Evolutionary conservation across 106 monocot species (phyloP).

Genomic region (Phalaenopsis aphrodite): DNA sequence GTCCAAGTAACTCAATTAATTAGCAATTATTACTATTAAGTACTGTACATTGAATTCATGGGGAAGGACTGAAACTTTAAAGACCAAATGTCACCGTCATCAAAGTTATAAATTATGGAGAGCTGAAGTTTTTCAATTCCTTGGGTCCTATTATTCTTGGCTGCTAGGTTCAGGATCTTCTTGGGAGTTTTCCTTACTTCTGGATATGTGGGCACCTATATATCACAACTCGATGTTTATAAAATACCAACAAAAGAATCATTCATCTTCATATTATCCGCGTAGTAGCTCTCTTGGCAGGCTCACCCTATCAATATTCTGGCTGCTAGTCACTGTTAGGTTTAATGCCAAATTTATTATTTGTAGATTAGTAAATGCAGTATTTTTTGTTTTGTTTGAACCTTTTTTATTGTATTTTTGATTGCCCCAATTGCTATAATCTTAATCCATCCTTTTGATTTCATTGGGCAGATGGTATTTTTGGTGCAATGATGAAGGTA

Average conservation of each 20-base stretch:
- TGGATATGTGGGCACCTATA: too few species aligned
- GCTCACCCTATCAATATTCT: neutral
- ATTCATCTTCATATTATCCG: neutral
- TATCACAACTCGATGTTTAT: neutral
- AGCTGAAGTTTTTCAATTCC: too few species aligned
- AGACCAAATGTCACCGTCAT: too few species aligned
- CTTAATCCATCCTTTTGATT: neutral
- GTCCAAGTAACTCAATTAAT: too few species aligned
- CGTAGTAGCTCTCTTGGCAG: neutral
- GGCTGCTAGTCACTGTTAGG: neutral
- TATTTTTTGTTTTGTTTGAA: neutral
- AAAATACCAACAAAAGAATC: neutral
- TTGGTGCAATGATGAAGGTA: slow-evolving; percentile 99
- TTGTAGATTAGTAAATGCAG: neutral
- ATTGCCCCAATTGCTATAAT: neutral
- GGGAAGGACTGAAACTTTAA: too few species aligned
- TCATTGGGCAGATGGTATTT: slow-evolving; percentile 38
- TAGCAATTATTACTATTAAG: too few species aligned
- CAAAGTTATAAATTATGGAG: too few species aligned
- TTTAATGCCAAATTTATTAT: neutral
- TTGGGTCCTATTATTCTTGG: too few species aligned
- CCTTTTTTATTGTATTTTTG: neutral
- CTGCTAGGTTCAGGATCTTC: too few species aligned
- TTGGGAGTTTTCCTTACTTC: too few species aligned
- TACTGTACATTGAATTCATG: too few species aligned